These are phyloP conservation scores for Prosopis cineraria DNA, from an alignment of 306 rosid genomes.

Conservation along the genomic window DNA sequence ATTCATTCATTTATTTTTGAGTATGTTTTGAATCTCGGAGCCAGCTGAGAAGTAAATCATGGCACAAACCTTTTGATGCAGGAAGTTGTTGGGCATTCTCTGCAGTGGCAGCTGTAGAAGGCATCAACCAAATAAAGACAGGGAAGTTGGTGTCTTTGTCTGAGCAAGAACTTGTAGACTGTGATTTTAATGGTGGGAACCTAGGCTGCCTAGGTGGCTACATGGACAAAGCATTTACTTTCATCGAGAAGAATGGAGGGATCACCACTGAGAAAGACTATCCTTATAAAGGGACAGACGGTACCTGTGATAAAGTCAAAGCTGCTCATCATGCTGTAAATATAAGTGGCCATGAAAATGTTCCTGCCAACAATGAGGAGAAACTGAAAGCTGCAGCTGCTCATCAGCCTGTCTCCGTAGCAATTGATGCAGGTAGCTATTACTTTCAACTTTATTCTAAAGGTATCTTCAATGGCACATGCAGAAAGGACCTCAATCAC, in stretches of 20 bases:
- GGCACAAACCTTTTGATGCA: constrained; percentile 39
- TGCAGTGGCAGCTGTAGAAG: constrained; percentile 82
- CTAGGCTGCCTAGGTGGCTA: constrained; percentile 69
- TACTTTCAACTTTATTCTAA: constrained; percentile 62
- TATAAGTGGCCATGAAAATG: constrained; percentile 55
- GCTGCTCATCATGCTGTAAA: constrained; percentile 27
- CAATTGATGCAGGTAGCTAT: constrained; percentile 56
- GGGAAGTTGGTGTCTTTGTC: constrained; percentile 63
- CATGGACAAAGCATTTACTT: constrained; percentile 67
- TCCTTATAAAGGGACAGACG: constrained; percentile 54
- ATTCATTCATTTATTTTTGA: neutral
- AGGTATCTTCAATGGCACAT: constrained; percentile 56
- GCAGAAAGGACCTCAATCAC: constrained; percentile 67
- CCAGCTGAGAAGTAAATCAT: neutral
- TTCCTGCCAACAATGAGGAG: constrained; percentile 56
- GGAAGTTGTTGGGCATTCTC: constrained; percentile 93
- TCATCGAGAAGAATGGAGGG: constrained; percentile 48
- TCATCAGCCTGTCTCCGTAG: constrained; percentile 71
- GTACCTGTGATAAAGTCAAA: constrained; percentile 43
- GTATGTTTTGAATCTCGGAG: constrained; percentile 19
- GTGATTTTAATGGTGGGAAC: constrained; percentile 50
- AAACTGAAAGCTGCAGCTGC: constrained; percentile 63
- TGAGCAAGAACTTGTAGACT: constrained; percentile 75
- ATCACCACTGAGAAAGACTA: constrained; percentile 50
- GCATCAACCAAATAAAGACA: constrained; percentile 63